Conservation (phyloP, 768 basidiomycete species). For the Ramaria sp. region DNA sequence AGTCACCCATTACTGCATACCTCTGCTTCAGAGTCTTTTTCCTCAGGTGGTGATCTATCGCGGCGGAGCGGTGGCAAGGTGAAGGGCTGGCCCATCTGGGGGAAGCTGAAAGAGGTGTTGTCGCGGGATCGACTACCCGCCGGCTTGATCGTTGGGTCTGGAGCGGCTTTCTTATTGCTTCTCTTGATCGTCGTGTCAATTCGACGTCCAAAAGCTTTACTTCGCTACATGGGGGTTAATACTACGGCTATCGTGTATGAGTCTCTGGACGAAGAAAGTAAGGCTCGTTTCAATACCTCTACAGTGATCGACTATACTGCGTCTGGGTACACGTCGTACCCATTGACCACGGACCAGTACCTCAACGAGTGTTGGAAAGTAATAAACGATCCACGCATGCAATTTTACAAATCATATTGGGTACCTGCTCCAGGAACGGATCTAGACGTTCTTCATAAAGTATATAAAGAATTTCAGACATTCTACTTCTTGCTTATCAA, state of each 20-base stretch:
- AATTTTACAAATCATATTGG: constrained; percentile 47
- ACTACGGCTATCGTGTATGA: constrained; percentile 12
- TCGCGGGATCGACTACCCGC: constrained; percentile 25
- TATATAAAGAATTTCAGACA: constrained; percentile 14
- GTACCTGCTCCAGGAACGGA: constrained; percentile 15
- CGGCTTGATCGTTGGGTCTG: constrained; percentile 31
- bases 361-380: constrained; percentile 43
- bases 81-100: constrained; percentile 7
- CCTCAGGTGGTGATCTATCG: constrained; percentile 19
- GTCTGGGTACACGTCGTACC: constrained; percentile 38
- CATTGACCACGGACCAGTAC: constrained; percentile 46
- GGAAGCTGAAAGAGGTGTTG: constrained; percentile 9
- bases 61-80: constrained; percentile 29
- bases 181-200: constrained; percentile 37
- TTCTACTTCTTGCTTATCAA: constrained; percentile 17
- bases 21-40: background rate
- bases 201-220: constrained; percentile 35
- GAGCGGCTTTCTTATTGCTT: constrained; percentile 35
- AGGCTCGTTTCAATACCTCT: constrained; percentile 9
- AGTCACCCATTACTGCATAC: constrained; percentile 3
- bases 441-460: constrained; percentile 19
- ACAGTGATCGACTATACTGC: constrained; percentile 12
- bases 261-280: constrained; percentile 10
- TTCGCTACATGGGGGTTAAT: constrained; percentile 29
- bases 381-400: constrained; percentile 26